Percentiles rank a stretch among this genome's conserved stretches.
Evolutionary conservation across 805 yeast species (phyloP).

Genomic region (Suhomyces pyralidae): DNA sequence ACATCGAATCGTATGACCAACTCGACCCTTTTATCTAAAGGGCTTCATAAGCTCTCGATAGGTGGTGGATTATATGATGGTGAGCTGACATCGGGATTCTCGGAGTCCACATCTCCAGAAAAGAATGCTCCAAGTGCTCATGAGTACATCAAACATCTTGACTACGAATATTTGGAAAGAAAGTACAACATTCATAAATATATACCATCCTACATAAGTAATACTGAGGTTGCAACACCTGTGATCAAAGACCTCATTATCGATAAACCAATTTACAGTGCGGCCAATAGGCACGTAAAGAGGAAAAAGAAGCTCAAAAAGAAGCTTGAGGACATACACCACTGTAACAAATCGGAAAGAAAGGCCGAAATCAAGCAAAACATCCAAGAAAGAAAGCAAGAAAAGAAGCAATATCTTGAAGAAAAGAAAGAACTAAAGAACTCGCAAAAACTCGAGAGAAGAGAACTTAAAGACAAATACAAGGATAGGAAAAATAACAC

Average conservation of each 20-base stretch:
- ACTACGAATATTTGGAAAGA: conserved; percentile 36
- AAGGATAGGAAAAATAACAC: not conserved
- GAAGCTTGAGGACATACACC: conserved; percentile 2
- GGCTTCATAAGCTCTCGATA: conserved; percentile 9
- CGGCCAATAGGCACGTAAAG: conserved; percentile 33
- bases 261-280: conserved; percentile 40
- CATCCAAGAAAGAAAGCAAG: not conserved
- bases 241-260: conserved; percentile 28
- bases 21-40: conserved; percentile 10
- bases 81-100: not conserved
- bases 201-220: conserved; percentile 38
- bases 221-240: conserved; percentile 36
- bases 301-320: conserved; percentile 13
- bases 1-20: not conserved
- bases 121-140: conserved; percentile 5
- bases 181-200: conserved; percentile 36
- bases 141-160: conserved; percentile 22
- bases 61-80: not conserved
- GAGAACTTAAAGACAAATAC: conserved; percentile 5
- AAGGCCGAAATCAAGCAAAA: conserved; percentile 6
- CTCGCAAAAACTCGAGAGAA: conserved; percentile 3
- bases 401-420: conserved; percentile 6
- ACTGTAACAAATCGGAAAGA: conserved; percentile 2
- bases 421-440: conserved; percentile 8
- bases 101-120: not conserved